Conservation (phyloP, 1,284 basidiomycete genomes). For the Rhodotorula sp. region DNA sequence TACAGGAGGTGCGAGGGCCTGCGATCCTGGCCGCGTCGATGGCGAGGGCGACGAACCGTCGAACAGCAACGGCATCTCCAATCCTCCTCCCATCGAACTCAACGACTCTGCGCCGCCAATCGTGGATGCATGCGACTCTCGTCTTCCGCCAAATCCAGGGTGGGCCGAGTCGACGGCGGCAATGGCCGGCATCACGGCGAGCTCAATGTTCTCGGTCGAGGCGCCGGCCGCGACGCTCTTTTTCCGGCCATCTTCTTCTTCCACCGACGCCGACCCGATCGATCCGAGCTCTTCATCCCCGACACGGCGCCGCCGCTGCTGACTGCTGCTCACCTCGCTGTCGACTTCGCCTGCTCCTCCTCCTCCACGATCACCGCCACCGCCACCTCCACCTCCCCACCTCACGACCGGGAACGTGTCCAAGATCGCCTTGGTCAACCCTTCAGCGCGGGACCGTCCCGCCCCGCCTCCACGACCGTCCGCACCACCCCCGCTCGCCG, state of each 20-base stretch:
- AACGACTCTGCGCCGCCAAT: conserved; percentile 1
- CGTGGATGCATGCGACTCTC: conserved; percentile 1
- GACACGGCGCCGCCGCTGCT: background rate
- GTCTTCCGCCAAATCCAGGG: background rate
- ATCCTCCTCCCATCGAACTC: background rate
- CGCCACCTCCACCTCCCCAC: conserved; percentile 55
- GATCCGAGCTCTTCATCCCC: background rate
- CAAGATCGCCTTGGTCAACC: conserved; percentile 81
- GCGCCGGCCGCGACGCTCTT: background rate
- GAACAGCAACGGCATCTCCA: too few species aligned
- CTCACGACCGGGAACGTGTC: conserved; percentile 92
- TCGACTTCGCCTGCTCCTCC: background rate
- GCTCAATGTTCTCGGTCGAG: conserved; percentile 7
- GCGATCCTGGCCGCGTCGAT: too few species aligned
- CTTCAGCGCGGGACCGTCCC: conserved; percentile 68
- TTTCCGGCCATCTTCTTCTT: conserved; percentile 9
- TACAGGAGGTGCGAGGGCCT: too few species aligned
- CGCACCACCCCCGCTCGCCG: conserved; percentile 15
- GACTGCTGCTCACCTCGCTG: background rate
- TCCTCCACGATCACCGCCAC: conserved; percentile 15
- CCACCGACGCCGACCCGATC: background rate
- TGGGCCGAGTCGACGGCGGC: background rate
- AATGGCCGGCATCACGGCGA: conserved; percentile 5
- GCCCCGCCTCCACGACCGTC: conserved; percentile 47
- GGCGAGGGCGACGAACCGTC: too few species aligned